Conservation (phyloP, 257 asterid species). For the Petunia secreta region DNA sequence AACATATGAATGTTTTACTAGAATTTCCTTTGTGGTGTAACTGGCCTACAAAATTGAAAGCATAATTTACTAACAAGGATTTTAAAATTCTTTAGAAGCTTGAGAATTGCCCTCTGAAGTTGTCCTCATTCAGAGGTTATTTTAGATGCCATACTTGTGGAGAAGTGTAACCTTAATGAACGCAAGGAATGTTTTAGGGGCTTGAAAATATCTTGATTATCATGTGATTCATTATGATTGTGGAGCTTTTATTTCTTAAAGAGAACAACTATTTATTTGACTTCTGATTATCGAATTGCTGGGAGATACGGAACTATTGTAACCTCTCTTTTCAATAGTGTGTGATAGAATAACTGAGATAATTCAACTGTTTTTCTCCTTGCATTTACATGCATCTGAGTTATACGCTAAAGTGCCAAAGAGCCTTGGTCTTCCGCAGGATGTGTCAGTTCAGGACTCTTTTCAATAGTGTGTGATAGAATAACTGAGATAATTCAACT, state of each 20-base stretch:
- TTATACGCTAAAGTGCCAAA: slow-evolving; percentile 3
- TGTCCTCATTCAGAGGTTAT: background rate
- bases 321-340: no score
- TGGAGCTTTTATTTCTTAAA: background rate
- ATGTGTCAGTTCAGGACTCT: background rate
- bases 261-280: background rate
- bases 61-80: slow-evolving; percentile 6
- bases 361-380: background rate
- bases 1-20: background rate
- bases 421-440: background rate
- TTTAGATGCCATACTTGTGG: background rate
- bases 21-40: background rate
- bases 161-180: background rate
- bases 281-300: background rate
- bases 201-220: background rate
- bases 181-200: background rate
- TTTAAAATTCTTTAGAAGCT: background rate
- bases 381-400: background rate
- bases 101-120: background rate
- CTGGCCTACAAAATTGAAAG: background rate
- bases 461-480: background rate
- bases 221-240: background rate
- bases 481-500: background rate
- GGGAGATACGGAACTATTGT: no score
- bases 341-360: background rate